A percentile compares a stretch with the other conserved stretches of the same genome.
Evolutionary conservation across 1,284 basidiomycete genomes (phyloP).

Genomic region (Ustilago shanxiensis): DNA sequence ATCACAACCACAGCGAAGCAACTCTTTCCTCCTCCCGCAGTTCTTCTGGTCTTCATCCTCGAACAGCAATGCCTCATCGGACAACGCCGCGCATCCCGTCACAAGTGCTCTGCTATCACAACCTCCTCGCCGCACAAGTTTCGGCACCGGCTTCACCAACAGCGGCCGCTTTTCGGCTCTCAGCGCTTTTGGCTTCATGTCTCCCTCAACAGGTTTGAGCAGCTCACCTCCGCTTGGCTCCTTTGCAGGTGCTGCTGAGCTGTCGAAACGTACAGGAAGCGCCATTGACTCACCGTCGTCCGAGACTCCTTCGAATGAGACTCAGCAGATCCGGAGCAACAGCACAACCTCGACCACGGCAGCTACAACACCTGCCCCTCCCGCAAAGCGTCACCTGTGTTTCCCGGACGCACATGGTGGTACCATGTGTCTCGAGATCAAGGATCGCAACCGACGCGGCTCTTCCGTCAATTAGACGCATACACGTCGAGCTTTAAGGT

Average conservation of each 20-base stretch:
- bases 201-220: constrained; percentile 21
- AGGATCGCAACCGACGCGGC: constrained; percentile 42
- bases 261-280: constrained; percentile 17
- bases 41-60: constrained; percentile 30
- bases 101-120: constrained; percentile 32
- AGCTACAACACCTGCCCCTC: not conserved
- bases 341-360: constrained; percentile 1
- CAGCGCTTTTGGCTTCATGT: constrained; percentile 47
- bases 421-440: constrained; percentile 47
- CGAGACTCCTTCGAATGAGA: constrained; percentile 9
- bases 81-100: constrained; percentile 11
- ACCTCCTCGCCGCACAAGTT: constrained; percentile 48
- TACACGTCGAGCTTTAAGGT: no score
- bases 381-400: constrained; percentile 40
- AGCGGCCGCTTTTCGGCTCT: constrained; percentile 41
- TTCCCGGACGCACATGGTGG: constrained; percentile 53
- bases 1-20: constrained; percentile 31
- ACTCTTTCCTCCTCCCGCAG: constrained; percentile 44
- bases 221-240: constrained; percentile 36
- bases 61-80: constrained; percentile 3
- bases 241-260: constrained; percentile 14
- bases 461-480: constrained; percentile 32
- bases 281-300: constrained; percentile 24
- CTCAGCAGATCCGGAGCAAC: not conserved
- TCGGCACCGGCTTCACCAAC: constrained; percentile 32